phyloP scores from a whole-genome alignment of 1,284 basidiomycete species.

The Kwoniella shivajii region DNA sequence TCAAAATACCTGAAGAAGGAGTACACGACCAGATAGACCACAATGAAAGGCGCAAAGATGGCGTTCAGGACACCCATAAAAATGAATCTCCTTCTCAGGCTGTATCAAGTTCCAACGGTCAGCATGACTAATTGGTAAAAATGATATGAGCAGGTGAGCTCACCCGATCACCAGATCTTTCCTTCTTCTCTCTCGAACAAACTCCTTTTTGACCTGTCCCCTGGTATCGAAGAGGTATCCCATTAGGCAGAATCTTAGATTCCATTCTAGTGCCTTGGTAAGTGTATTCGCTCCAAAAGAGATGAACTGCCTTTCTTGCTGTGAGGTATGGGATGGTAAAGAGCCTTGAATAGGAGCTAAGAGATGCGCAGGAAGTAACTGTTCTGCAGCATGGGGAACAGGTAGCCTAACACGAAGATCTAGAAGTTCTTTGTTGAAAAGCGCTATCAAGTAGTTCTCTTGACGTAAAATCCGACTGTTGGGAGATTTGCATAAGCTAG shows the following conservation, averaged over 20 bases:
- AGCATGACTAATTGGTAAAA: not conserved
- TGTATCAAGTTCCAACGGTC: slow-evolving; percentile 44
- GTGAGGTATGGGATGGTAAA: slow-evolving; percentile 31
- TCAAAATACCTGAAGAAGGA: slow-evolving; percentile 99
- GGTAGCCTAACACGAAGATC: slow-evolving; percentile 76
- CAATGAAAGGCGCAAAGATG: slow-evolving; percentile 94
- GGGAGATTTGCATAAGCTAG: not conserved
- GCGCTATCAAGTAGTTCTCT: slow-evolving; percentile 95
- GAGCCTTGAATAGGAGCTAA: slow-evolving; percentile 31
- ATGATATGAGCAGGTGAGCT: slow-evolving; percentile 36
- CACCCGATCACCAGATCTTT: slow-evolving; percentile 79
- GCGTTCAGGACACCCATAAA: slow-evolving; percentile 97
- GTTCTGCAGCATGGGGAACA: slow-evolving; percentile 59
- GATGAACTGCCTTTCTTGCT: slow-evolving; percentile 34
- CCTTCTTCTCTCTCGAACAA: slow-evolving; percentile 81
- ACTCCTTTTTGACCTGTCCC: slow-evolving; percentile 85
- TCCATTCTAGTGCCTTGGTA: slow-evolving; percentile 93
- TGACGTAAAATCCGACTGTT: slow-evolving; percentile 83
- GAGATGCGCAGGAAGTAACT: slow-evolving; percentile 34
- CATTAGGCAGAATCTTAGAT: slow-evolving; percentile 90
- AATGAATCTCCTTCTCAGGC: slow-evolving; percentile 79
- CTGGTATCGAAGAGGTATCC: slow-evolving; percentile 87
- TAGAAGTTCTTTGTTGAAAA: slow-evolving; percentile 95
- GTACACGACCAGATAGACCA: slow-evolving; percentile 94
- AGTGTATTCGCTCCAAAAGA: slow-evolving; percentile 57